Evolutionary conservation across 306 rosid species (phyloP), one percentile per base, ranked within the genome.

Genomic region (Pyrus betulifolia): DNA sequence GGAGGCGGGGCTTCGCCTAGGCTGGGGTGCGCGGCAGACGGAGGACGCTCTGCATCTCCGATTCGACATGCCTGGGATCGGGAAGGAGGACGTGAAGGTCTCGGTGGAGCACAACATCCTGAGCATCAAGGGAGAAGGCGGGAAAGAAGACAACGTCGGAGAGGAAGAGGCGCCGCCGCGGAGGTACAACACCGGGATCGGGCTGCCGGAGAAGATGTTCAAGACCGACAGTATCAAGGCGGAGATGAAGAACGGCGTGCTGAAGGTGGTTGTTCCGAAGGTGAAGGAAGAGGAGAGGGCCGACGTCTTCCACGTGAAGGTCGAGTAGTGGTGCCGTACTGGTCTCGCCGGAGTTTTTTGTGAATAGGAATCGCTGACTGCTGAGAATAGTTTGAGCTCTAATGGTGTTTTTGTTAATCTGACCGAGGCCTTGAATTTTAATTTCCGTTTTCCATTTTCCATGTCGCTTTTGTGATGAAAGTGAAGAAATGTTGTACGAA

Each of bases 191-290:
- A 73, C 67, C 25, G 27, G 71, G 70, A 67, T 82, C 44, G 76
- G 61, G 17, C 66, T 82, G 42, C 82, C 76, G 61, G 79, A 77
- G 79, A 78, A 61, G 64, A 22, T 82, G 22, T 78, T 67, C 71
- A 54, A 66, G 73, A 55, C 35, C 4, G 79, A 77, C 28, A 23
- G 23, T 33, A 64, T 77, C 51, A 82, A 67, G 25, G 85, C 76
- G 15, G 79, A 73, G 85, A 82, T 82, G 85, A 78, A 78, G 79
- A 78, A 78, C 66, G 79, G 74, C 7, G 82, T 69, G 59, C 73
- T 82, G 4, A 77, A 51, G 38, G 64, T 78, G 72, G 67, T 73
- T 14, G 72, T 78, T 58, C 82, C 73, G 12, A 82, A 82, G 79
- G 14, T 68, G 25, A 78, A 67, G 42, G 72, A 46, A 38, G 81